Evolutionary conservation across 140 eudicot species (phyloP).

Genomic region (Flaveria floridana): DNA sequence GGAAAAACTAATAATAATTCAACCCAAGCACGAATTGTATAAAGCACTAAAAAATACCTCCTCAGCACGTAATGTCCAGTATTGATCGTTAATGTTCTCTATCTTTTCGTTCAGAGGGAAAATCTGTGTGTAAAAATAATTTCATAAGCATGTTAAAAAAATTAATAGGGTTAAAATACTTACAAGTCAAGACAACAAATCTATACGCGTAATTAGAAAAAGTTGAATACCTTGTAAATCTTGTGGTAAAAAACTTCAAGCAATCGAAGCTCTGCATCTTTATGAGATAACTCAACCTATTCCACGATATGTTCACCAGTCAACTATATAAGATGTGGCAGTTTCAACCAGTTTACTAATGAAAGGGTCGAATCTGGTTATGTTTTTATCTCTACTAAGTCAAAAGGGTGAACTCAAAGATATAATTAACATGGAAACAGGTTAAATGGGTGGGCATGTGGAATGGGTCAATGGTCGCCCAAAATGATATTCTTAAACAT

Average conservation of each 20-base stretch:
- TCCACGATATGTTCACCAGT: conserved; percentile 24
- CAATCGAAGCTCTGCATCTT: conserved; percentile 74
- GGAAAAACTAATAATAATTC: neutral
- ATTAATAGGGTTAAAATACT: neutral
- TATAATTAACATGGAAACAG: neutral
- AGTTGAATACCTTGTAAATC: conserved; percentile 68
- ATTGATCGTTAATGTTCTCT: conserved; percentile 91
- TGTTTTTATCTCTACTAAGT: neutral
- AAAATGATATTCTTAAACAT: neutral
- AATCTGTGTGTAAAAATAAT: conserved; percentile 46
- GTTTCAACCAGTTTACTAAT: neutral
- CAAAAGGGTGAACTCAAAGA: neutral
- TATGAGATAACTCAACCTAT: conserved; percentile 79
- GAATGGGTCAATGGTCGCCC: neutral
- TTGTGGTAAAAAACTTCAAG: conserved; percentile 90
- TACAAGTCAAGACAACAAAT: neutral
- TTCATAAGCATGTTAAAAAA: conserved; percentile 1
- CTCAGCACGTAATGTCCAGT: conserved; percentile 94
- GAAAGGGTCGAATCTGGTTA: neutral
- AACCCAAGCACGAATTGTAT: neutral
- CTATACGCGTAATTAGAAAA: neutral
- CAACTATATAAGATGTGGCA: conserved; percentile 11
- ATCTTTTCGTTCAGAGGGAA: conserved; percentile 74
- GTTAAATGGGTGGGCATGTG: neutral
- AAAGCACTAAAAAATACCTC: conserved; percentile 48